phyloP scores from a whole-genome alignment of 768 basidiomycete species.

The Megacollybia marginata region DNA sequence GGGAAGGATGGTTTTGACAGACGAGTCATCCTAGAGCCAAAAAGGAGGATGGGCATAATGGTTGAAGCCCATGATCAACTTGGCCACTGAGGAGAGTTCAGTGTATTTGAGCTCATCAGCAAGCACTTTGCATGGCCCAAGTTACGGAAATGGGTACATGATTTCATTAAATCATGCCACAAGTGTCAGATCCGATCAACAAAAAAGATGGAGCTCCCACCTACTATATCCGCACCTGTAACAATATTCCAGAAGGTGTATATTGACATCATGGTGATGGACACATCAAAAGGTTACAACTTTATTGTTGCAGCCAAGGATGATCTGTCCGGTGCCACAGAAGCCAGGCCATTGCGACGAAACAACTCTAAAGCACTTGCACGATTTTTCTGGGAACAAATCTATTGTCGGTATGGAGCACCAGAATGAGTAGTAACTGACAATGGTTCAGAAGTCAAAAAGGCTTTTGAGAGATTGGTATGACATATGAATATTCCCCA shows the following conservation, averaged over 20 bases:
- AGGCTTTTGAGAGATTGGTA: constrained; percentile 5
- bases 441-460: too few relatives aligned
- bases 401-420: too few relatives aligned
- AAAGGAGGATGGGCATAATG: neutral
- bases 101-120: neutral
- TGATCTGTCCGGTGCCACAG: constrained; percentile 19
- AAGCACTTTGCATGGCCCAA: constrained; percentile 22
- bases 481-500: constrained; percentile 6
- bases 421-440: too few relatives aligned
- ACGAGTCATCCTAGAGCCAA: neutral
- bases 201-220: too few relatives aligned
- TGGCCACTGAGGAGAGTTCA: constrained; percentile 16
- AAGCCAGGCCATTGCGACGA: constrained; percentile 16
- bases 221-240: neutral
- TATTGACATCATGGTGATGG: constrained; percentile 15
- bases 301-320: constrained; percentile 21
- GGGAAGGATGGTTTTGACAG: neutral
- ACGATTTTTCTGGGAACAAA: too few relatives aligned
- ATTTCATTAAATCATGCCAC: constrained; percentile 28
- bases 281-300: neutral
- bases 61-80: constrained; percentile 1
- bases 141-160: constrained; percentile 17
- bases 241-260: constrained; percentile 15
- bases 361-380: constrained; percentile 10
- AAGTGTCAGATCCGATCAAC: constrained; percentile 23